phyloP scores from a whole-genome alignment of 495 filamentous ascomycete species.

The Podospora appendiculata region DNA sequence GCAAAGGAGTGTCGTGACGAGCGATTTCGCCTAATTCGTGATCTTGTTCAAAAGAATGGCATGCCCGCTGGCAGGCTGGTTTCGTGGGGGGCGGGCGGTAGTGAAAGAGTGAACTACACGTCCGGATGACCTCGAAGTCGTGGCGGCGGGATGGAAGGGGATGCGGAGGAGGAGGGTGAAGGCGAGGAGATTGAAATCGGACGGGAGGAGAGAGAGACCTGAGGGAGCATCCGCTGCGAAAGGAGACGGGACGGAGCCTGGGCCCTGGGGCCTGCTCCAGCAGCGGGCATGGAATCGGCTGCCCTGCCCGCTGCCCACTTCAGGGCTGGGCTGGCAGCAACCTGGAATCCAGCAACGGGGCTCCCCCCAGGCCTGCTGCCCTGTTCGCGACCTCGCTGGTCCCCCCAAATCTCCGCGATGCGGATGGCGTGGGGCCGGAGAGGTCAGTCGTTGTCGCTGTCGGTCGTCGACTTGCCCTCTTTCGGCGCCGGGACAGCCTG shows the following conservation, averaged over 20 bases:
- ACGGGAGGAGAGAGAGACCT: slow-evolving; percentile 8
- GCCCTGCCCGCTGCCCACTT: background rate
- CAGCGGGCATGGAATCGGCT: background rate
- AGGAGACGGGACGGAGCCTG: background rate
- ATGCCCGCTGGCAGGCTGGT: slow-evolving; percentile 37
- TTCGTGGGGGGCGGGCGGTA: slow-evolving; percentile 18
- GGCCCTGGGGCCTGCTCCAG: too few relatives aligned
- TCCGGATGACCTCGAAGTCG: slow-evolving; percentile 17
- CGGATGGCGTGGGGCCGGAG: slow-evolving; percentile 2
- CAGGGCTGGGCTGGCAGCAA: background rate
- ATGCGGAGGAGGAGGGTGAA: slow-evolving; percentile 1
- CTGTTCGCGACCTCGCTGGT: background rate
- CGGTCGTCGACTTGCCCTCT: background rate
- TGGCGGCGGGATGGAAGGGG: slow-evolving; percentile 2
- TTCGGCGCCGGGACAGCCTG: background rate
- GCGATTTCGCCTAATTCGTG: slow-evolving; percentile 9
- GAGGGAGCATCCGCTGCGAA: background rate
- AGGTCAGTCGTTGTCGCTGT: slow-evolving; percentile 1
- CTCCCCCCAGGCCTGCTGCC: background rate
- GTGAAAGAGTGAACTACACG: slow-evolving; percentile 29
- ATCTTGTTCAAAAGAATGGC: slow-evolving; percentile 32
- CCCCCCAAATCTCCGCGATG: background rate
- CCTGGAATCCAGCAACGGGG: background rate
- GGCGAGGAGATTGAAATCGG: slow-evolving; percentile 6
- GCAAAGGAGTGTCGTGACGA: slow-evolving; percentile 22